A percentile compares a stretch with the other conserved stretches of the same genome.
These are phyloP conservation scores for Cryptosporidium canis DNA, from an alignment of 169 alveolate genomes.

Conservation along the genomic window DNA sequence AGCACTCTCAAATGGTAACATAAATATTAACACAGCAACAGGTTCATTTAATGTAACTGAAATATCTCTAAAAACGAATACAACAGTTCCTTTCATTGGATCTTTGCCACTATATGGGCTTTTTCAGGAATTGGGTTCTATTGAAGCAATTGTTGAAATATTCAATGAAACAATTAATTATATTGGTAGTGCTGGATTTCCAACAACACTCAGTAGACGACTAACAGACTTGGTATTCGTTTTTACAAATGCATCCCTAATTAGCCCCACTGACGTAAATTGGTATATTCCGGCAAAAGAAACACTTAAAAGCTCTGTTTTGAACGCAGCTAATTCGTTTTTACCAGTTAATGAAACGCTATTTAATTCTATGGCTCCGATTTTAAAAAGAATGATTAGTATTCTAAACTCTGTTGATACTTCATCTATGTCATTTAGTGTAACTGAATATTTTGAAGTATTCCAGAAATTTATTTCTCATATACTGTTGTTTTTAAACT, in stretches of 20 bases:
- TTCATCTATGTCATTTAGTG: slow-evolving; percentile 32
- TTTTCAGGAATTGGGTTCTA: slow-evolving; percentile 28
- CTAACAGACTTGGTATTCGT: slow-evolving; percentile 9
- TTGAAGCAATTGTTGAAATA: slow-evolving; percentile 19
- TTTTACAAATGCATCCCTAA: slow-evolving; percentile 16
- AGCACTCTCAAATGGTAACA: slow-evolving; percentile 63
- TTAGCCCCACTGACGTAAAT: slow-evolving; percentile 5
- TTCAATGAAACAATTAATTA: not conserved
- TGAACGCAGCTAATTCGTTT: slow-evolving; percentile 24
- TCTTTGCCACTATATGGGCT: slow-evolving; percentile 51
- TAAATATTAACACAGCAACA: slow-evolving; percentile 36
- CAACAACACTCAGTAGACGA: slow-evolving; percentile 17
- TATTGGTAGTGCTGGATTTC: slow-evolving; percentile 52
- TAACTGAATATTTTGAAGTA: slow-evolving; percentile 27
- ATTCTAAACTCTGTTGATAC: not conserved
- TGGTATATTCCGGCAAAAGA: slow-evolving; percentile 48
- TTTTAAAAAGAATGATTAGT: not conserved
- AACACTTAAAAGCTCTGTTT: not conserved
- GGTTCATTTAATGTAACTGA: slow-evolving; percentile 16
- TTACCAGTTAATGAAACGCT: slow-evolving; percentile 19
- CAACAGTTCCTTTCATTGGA: slow-evolving; percentile 62
- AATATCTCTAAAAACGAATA: slow-evolving; percentile 24
- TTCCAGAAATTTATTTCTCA: slow-evolving; percentile 22
- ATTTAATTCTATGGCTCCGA: slow-evolving; percentile 36
- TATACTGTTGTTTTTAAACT: slow-evolving; percentile 1